Base-by-base conservation (phyloP, 2,329 filamentous ascomycete species). In the Aspergillus versicolor region DNA sequence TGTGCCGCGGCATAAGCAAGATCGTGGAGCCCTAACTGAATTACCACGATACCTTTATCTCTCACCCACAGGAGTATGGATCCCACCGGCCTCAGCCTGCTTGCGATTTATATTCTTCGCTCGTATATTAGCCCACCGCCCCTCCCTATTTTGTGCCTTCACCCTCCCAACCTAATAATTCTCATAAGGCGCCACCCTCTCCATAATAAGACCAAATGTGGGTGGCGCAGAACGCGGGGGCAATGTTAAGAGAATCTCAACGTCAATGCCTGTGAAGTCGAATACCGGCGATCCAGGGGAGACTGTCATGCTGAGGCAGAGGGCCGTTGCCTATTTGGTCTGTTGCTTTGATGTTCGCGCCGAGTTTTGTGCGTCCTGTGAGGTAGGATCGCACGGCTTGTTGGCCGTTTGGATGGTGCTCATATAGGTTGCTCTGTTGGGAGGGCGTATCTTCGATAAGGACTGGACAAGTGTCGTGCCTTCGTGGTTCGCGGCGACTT, bases 81-180 rank as follows among this genome's bases (percentile, higher is more conserved):
- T 79, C 54, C 87, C 82, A 84, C 6, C 84, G 74, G 66, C 84
- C 15, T 84, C 84, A 3, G 80, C 77, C 65, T 81, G 74, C 79
- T 87, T 85, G 12, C 74, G 75, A 12, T 84, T 84, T 5, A 84
- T 86, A 56, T 86, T 86, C 74, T 87, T 87, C 8, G 80, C 83
- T 0, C 84, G 84, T 19, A 87, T 73, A 59, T 84, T 86, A 59
- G 87, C 50, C 50, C 50, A 52, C n/a, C 50, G 19, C 50, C 19
- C 34, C 30, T 45, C 19, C 19, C 9, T 45, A 19, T 19, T 19
- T 2, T 19, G 19, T 19, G 19, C 81, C 72, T 84, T 85, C 63
- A 81, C 87, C 58, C 84, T 87, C 6, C 90, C 80, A 27, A 95
- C 87, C 93, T 93, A 97, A 46, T 95, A 78, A 65, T 97, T 97